Evolutionary conservation across 208 protist species (phyloP).

Genomic region (Crithidia brevicula): DNA sequence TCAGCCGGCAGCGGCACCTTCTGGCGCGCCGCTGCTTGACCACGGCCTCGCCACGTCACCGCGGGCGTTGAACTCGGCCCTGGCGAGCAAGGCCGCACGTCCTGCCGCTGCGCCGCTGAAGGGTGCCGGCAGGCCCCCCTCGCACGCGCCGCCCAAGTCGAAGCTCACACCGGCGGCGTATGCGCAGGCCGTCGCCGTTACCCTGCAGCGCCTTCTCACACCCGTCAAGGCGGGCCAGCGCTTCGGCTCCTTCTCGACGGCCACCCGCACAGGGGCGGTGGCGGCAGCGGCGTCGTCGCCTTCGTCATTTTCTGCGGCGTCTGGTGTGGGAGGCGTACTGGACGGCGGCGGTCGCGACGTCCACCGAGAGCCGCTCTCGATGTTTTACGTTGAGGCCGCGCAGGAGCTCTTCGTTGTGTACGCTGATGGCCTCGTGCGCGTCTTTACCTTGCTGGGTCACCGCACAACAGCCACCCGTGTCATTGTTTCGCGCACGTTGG

Average conservation of each 20-base stretch:
- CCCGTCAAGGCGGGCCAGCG: constrained; percentile 15
- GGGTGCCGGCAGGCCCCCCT: too few relatives aligned
- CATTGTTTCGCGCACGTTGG: constrained; percentile 74
- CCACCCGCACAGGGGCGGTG: not conserved
- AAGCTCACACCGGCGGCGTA: constrained; percentile 18
- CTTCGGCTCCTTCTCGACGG: constrained; percentile 4
- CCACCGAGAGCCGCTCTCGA: constrained; percentile 58
- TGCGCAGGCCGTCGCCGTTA: constrained; percentile 52
- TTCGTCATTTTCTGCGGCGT: too few relatives aligned
- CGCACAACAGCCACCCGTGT: constrained; percentile 57
- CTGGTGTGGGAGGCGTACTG: constrained; percentile 11
- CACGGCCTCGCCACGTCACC: too few relatives aligned
- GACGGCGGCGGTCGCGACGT: constrained; percentile 25
- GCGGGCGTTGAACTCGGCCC: too few relatives aligned
- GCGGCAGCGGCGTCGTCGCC: not conserved
- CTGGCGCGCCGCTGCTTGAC: too few relatives aligned
- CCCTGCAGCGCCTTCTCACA: constrained; percentile 60
- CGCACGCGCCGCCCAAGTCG: constrained; percentile 8
- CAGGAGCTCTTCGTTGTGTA: constrained; percentile 79
- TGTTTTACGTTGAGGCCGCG: constrained; percentile 57
- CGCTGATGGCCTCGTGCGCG: constrained; percentile 73
- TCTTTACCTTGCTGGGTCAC: constrained; percentile 64
- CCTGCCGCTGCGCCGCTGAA: not conserved
- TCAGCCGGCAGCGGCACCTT: not conserved
- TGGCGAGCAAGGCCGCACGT: too few relatives aligned